These are phyloP conservation scores for Starmerella apis DNA, from an alignment of 805 yeast genomes.

Conservation along the genomic window DNA sequence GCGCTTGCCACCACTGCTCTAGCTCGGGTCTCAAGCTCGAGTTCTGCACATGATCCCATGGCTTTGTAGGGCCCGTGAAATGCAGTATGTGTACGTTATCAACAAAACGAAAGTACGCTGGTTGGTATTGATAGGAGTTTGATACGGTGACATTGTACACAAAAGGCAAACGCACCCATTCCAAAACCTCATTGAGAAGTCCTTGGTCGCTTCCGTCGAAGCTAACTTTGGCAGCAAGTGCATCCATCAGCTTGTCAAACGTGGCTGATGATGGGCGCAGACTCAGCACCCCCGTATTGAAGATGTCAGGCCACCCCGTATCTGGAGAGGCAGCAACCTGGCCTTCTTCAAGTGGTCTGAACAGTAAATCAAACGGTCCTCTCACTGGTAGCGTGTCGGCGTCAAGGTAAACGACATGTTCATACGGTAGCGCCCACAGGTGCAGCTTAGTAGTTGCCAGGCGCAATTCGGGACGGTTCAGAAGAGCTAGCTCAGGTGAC, in stretches of 20 bases:
- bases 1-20: conserved; percentile 12
- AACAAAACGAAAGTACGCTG: conserved; percentile 51
- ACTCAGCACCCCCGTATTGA: conserved; percentile 68
- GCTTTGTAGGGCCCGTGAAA: conserved; percentile 34
- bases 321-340: conserved; percentile 51
- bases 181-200: conserved; percentile 49
- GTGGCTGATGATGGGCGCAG: conserved; percentile 42
- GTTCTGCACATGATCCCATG: conserved; percentile 29
- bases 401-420: conserved; percentile 42
- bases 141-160: conserved; percentile 67
- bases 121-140: conserved; percentile 52
- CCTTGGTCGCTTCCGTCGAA: conserved; percentile 96
- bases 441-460: conserved; percentile 44
- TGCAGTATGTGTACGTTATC: conserved; percentile 35
- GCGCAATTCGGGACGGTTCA: conserved; percentile 43
- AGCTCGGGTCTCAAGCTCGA: not conserved
- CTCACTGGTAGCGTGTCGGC: conserved; percentile 43
- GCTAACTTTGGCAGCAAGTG: conserved; percentile 31
- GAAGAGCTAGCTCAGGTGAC: conserved; percentile 27
- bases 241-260: conserved; percentile 35
- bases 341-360: conserved; percentile 10
- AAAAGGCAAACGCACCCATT: conserved; percentile 71
- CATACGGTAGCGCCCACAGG: conserved; percentile 41
- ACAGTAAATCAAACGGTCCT: conserved; percentile 27
- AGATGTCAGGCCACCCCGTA: conserved; percentile 85